phyloP scores from a whole-genome alignment of 352 stramenopile species.

The Pythium periplocum region DNA sequence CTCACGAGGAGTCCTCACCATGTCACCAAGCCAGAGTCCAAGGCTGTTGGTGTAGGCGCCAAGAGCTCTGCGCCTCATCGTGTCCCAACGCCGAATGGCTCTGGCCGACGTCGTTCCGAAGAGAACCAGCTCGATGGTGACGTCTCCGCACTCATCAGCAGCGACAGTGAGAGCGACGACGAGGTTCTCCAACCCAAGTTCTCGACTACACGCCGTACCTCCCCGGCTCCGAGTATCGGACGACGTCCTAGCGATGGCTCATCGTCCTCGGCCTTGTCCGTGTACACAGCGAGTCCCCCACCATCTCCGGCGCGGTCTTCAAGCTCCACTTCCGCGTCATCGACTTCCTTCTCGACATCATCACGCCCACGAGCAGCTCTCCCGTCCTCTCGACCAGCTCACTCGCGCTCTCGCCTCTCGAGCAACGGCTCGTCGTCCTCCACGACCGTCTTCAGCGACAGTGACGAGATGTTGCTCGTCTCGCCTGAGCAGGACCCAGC shows the following conservation, averaged over 20 bases:
- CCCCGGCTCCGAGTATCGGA: constrained; percentile 1
- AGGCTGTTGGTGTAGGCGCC: constrained; percentile 7
- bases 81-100: neutral
- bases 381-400: neutral
- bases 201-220: constrained; percentile 8
- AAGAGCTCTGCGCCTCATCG: constrained; percentile 3
- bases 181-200: constrained; percentile 59
- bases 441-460: constrained; percentile 28
- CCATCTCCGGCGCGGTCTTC: constrained; percentile 41
- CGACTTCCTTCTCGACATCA: constrained; percentile 15
- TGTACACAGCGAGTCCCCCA: constrained; percentile 29
- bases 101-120: neutral
- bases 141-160: constrained; percentile 74
- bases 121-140: constrained; percentile 29
- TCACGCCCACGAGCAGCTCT: neutral
- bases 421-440: constrained; percentile 24
- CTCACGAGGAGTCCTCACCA: neutral
- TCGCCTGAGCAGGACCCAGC: constrained; percentile 4
- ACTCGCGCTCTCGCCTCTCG: neutral
- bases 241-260: constrained; percentile 12
- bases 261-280: constrained; percentile 13
- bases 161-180: constrained; percentile 70
- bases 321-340: constrained; percentile 38
- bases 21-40: neutral
- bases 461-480: constrained; percentile 18